phyloP scores from a whole-genome alignment of 2,329 filamentous ascomycete genomes.

The Xylaria sp. region DNA sequence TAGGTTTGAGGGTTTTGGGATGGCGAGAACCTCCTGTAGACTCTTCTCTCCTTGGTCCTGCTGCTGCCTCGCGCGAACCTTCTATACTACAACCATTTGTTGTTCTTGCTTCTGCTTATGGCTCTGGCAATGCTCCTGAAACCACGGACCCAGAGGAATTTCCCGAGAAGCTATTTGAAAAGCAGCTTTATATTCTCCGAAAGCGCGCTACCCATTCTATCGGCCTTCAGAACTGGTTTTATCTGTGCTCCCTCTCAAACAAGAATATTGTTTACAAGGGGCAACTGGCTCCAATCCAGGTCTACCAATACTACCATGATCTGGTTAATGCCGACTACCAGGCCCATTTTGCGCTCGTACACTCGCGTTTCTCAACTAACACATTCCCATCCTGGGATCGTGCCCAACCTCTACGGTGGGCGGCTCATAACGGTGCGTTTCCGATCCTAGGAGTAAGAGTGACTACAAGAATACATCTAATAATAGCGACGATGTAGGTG shows the following conservation, averaged over 20 bases:
- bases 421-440: slow-evolving; percentile 85
- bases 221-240: slow-evolving; percentile 98
- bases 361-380: slow-evolving; percentile 98
- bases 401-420: slow-evolving; percentile 95
- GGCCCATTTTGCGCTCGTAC: slow-evolving; percentile 94
- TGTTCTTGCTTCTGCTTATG: slow-evolving; percentile 86
- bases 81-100: slow-evolving; percentile 96
- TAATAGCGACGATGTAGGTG: slow-evolving; percentile 58
- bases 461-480: slow-evolving; percentile 13
- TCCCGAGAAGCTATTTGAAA: slow-evolving; percentile 87
- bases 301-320: slow-evolving; percentile 98
- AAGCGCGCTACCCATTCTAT: slow-evolving; percentile 96
- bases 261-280: slow-evolving; percentile 99
- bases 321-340: slow-evolving; percentile 97
- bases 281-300: slow-evolving; percentile 91
- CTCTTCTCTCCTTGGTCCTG: slow-evolving; percentile 90
- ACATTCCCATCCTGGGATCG: slow-evolving; percentile 99
- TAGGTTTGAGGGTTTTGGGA: slow-evolving; percentile 90
- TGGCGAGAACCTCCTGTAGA: slow-evolving; percentile 97
- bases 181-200: slow-evolving; percentile 91
- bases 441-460: slow-evolving; percentile 27
- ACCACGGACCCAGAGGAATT: slow-evolving; percentile 81
- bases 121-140: slow-evolving; percentile 80
- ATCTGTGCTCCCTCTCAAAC: slow-evolving; percentile 94
- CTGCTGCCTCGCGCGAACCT: slow-evolving; percentile 92